Base-by-base conservation (phyloP, 495 filamentous ascomycete genomes). In the Arthonia radiata region DNA sequence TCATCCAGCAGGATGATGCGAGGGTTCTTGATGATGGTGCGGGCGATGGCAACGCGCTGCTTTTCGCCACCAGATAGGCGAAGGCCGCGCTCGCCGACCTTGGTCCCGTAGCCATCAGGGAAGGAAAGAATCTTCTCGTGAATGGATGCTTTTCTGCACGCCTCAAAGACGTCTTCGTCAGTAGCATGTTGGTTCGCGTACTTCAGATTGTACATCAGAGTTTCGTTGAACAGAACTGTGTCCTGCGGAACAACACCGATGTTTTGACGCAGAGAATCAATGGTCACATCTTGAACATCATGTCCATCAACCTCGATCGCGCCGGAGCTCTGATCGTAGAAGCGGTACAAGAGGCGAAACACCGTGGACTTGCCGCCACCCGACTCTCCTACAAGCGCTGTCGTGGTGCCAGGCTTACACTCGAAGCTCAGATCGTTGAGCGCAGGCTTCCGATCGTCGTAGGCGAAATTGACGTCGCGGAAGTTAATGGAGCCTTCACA, bases 171-270 rank as follows among this genome's bases (percentile, higher is more conserved):
- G 17, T 91, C 69, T 36, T 83, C 82, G 32, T 93, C 75, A 0
- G 75, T 73, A 9, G 72, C 83, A 18, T 57, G 41, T 17, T 74
- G 79, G 44, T 89, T 89, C 23, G 89, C 89, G 43, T 97, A 97
- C 47, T 71, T 77, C 29, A 97, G 52, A 39, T 97, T 97, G 52
- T 94, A 78, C 86, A 94, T 91, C 30, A 97, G 47, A 0, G 74
- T 75, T 47, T 94, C 86, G 44, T 97, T 94, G 61, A 97, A 97
- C 26, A 97, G 56, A 7, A 91, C 69, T 1, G 82, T 92, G 39
- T 97, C 86, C 46, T 97, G 86, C 6, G 86, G 86, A 12, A 97
- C 86, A 27, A 97, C 86, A 17, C 86, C 86, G 40, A 94, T 91
- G 39, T 77, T 71, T 24, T 59, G 59, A 29, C 86, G 71, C 19